phyloP scores from a whole-genome alignment of 2,329 filamentous ascomycete genomes.

The Aspergillus alliaceus region DNA sequence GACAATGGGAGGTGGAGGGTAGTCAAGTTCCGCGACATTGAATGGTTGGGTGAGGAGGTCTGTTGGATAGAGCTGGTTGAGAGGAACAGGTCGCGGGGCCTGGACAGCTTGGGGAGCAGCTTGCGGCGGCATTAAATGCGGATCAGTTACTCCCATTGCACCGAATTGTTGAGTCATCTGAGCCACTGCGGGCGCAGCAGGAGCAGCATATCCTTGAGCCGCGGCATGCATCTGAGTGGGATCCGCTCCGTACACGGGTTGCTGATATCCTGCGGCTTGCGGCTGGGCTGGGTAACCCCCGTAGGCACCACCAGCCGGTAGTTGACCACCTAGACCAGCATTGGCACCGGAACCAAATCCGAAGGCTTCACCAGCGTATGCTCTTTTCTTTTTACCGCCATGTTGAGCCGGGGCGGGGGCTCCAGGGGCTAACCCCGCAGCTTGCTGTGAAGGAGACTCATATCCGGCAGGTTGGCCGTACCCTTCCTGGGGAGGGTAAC shows the following conservation, averaged over 20 bases:
- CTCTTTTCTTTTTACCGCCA: constrained; percentile 73
- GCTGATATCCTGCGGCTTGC: constrained; percentile 47
- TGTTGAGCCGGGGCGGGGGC: constrained; percentile 34
- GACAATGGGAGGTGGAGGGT: constrained; percentile 86
- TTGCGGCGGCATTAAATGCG: constrained; percentile 48
- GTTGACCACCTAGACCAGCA: constrained; percentile 56
- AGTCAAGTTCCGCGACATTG: constrained; percentile 87
- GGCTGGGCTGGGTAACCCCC: constrained; percentile 59
- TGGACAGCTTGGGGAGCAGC: constrained; percentile 42
- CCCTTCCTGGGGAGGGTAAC: constrained; percentile 52
- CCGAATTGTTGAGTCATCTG: constrained; percentile 82
- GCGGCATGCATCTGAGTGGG: constrained; percentile 57
- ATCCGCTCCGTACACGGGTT: constrained; percentile 45
- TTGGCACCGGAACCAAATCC: constrained; percentile 89
- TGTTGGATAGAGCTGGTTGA: constrained; percentile 90
- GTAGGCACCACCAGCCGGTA: constrained; percentile 59
- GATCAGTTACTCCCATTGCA: constrained; percentile 68
- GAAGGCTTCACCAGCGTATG: constrained; percentile 92
- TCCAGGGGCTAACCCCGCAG: constrained; percentile 31
- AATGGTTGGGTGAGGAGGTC: constrained; percentile 92
- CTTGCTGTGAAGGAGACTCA: constrained; percentile 40
- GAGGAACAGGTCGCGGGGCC: constrained; percentile 49
- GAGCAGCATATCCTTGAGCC: constrained; percentile 64
- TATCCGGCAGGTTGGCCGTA: constrained; percentile 45
- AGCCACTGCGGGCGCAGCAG: constrained; percentile 58